Evolutionary conservation across 2,329 filamentous ascomycete genomes (phyloP), one percentile per base, ranked within the genome.

Genomic region (Cephalotrichum gorgonifer): DNA sequence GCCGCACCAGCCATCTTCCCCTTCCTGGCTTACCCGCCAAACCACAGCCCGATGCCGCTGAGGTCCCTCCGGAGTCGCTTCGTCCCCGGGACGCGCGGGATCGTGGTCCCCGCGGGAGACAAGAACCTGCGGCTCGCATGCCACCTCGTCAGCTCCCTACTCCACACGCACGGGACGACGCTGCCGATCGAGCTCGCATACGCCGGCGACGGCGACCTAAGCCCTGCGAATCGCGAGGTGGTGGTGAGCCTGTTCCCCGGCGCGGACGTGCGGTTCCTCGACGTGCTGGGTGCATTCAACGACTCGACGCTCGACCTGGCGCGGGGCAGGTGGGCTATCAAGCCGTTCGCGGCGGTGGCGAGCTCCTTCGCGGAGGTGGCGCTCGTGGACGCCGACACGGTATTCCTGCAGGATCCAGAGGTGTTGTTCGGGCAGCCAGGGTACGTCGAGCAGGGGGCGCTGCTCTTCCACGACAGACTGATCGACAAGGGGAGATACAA

Each of bases 401-500:
- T 71, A 0, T 67, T 70, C 43, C 50, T 70, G 0, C 65, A 68
- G 45, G 49, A 58, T 0, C 68, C 68, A 0, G 57, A 60, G n/a
- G 44, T 52, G 1, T 55, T 71, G 2, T 57, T 68, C 9, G 31
- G 54, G 1, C 61, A 68, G 27, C 51, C 54, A 2, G 51, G 52
- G 2, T 71, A 64, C 49, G 43, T 50, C 14, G 53, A 63, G 0
- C 62, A 58, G 0, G 67, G 68, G 0, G 63, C 58, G 0, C 51
- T 66, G 0, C 58, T 71, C 3, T 71, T 70, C 50, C 69, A 70
- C 50, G 67, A 71, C 48, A 55, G 69, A n/a, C 56, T 69, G 2
- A 51, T 70, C 0, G 67, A 63, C 61, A 63, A 68, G 51, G 55
- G 60, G 39, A 55, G 49, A 1, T 66, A 65, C 47, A 50, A 50